Conservation (phyloP, 805 yeast genomes). For the Saturnispora ahearnii region DNA sequence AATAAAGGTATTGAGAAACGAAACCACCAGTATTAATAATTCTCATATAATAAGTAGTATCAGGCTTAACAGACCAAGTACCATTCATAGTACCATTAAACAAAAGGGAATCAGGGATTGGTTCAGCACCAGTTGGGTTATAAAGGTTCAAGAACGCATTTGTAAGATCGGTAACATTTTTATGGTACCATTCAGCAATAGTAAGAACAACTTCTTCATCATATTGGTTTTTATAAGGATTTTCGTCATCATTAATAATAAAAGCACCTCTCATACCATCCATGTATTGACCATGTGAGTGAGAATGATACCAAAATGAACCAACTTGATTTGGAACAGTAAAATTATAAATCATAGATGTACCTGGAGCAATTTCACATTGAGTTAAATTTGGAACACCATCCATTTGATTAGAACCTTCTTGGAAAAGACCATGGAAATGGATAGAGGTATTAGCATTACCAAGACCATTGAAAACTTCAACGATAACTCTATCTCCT, state of each 20-base stretch:
- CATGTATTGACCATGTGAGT: constrained; percentile 80
- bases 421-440: constrained; percentile 89
- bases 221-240: constrained; percentile 57
- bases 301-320: constrained; percentile 96
- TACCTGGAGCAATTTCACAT: constrained; percentile 84
- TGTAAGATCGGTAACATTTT: constrained; percentile 40
- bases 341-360: constrained; percentile 69
- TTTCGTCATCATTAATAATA: constrained; percentile 51
- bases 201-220: constrained; percentile 71
- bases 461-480: constrained; percentile 66
- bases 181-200: constrained; percentile 86
- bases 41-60: constrained; percentile 75
- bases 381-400: constrained; percentile 86
- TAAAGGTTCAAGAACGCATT: constrained; percentile 53
- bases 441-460: constrained; percentile 72
- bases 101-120: constrained; percentile 76
- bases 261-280: constrained; percentile 85
- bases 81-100: constrained; percentile 73
- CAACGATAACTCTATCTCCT: constrained; percentile 70
- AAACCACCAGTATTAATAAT: constrained; percentile 85
- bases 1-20: constrained; percentile 78
- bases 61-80: constrained; percentile 75
- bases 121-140: constrained; percentile 98
- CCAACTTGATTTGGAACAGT: constrained; percentile 79
- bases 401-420: constrained; percentile 71